Evolutionary conservation across 2,329 filamentous ascomycete genomes (phyloP), one percentile per base, ranked within the genome.

Genomic region (Pseudocercospora fijiensis): DNA sequence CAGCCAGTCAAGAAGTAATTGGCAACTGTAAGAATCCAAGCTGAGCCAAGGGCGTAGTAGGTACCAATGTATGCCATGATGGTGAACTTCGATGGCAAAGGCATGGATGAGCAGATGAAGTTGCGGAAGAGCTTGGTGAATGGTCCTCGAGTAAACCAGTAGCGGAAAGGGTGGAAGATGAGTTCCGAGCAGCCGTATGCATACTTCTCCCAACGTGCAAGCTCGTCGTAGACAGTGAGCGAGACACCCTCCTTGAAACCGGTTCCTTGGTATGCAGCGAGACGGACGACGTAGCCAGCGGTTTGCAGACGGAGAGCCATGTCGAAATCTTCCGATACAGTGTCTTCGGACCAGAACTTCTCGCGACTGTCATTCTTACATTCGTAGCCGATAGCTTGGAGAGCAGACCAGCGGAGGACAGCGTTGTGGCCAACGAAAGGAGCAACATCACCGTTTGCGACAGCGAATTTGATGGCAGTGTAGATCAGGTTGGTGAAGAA

Each of bases 191-290:
- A 93, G 41, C 90, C 90, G 71, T 92, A 93, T 2, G 90, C 91
- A 74, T 92, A 92, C 78, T 94, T 94, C 74, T 94, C 90, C 90
- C 91, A 94, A 62, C 90, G 88, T 1, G 90, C 88, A 64, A 94
- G 82, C 76, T 94, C 91, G 76, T 94, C 90, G 74, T 94, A 92
- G 9, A 94, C 90, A 0, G 90, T 94, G 62, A 94, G 81, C 1
- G 90, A 93, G 60, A 94, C 90, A 68, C 91, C 90, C 75, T 94
- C 90, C 75, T 92, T 89, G 81, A 92, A 92, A 56, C 87, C 89
- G n/a, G 89, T 86, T 41, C 87, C 87, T 6, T 87, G 87, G 83
- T 90, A 92, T 20, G 88, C 86, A 8, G 87, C 89, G 24, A 92
- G 81, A 28, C 90, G 88, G 69, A 91, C 88, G 67, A 88, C 86